Evolutionary conservation across 306 rosid species (phyloP).

Genomic region (Trichosanthes cucumerina): DNA sequence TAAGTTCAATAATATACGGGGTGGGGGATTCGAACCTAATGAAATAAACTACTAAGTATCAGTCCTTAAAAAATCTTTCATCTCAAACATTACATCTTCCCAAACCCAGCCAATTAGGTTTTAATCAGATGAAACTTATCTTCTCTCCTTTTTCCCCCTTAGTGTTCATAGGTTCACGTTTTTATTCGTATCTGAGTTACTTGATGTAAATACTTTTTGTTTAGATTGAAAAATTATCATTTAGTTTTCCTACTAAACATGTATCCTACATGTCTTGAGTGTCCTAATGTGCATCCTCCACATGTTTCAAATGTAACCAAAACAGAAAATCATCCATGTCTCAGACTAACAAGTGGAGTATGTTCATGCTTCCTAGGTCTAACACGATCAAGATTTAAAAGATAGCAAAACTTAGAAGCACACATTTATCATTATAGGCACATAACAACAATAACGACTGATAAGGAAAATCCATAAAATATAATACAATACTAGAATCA

Average conservation of each 20-base stretch:
- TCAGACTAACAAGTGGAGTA: neutral
- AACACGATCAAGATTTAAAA: neutral
- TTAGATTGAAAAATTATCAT: neutral
- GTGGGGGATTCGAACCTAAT: too few species aligned
- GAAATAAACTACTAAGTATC: neutral
- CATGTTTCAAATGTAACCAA: neutral
- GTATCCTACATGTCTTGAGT: neutral
- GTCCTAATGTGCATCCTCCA: neutral
- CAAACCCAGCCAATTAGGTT: neutral
- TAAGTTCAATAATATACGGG: too few species aligned
- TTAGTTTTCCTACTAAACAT: neutral
- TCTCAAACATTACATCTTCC: neutral
- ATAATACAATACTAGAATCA: neutral
- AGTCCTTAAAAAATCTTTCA: neutral
- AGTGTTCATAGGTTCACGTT: neutral
- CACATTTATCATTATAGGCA: too few species aligned
- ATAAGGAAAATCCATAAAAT: neutral
- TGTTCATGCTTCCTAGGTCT: neutral
- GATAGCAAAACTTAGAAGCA: neutral
- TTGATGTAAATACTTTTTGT: neutral
- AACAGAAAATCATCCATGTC: neutral
- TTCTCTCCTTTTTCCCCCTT: neutral
- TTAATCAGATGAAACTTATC: neutral
- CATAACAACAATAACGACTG: neutral
- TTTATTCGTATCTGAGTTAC: neutral